Evolutionary conservation across 441 rosid species (phyloP).

Genomic region (Theobroma grandiflorum): DNA sequence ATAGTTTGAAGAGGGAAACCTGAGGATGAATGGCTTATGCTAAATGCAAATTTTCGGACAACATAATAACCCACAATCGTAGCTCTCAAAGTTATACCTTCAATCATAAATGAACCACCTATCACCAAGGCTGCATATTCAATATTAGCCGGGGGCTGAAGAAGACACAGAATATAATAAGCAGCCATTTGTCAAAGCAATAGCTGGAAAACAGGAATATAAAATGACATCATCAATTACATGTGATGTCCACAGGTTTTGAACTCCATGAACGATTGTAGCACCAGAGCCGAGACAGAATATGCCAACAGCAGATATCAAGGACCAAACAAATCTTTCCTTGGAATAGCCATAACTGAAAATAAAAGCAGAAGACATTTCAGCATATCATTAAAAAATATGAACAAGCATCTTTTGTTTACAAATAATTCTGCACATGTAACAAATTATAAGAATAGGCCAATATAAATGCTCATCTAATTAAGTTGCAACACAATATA

Average conservation of each 20-base stretch:
- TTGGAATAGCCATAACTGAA: constrained; percentile 97
- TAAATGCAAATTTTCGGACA: constrained; percentile 7
- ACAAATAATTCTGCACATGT: not conserved
- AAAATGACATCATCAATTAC: constrained; percentile 44
- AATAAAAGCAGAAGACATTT: constrained; percentile 32
- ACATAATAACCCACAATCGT: not conserved
- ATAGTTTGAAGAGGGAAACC: not conserved
- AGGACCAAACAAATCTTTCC: constrained; percentile 99
- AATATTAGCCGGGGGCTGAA: constrained; percentile 86
- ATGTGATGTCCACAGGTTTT: constrained; percentile 84
- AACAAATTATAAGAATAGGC: not conserved
- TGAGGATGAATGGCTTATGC: not conserved
- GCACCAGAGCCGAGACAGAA: constrained; percentile 99
- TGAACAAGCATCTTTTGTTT: not conserved
- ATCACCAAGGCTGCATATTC: constrained; percentile 93
- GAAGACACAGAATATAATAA: constrained; percentile 40
- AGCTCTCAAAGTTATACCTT: constrained; percentile 60
- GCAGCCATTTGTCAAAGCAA: constrained; percentile 23
- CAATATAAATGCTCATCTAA: not conserved
- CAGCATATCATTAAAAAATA: constrained; percentile 18
- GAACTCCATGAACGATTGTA: constrained; percentile 93
- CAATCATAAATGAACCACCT: constrained; percentile 93
- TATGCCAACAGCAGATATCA: constrained; percentile 99
- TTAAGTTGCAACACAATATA: not conserved
- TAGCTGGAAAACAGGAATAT: constrained; percentile 20